Evolutionary conservation across 371 early-diverging fungal species (phyloP), one percentile per base, ranked within the genome.

Genomic region (Thermomucor indicae-seudaticae): DNA sequence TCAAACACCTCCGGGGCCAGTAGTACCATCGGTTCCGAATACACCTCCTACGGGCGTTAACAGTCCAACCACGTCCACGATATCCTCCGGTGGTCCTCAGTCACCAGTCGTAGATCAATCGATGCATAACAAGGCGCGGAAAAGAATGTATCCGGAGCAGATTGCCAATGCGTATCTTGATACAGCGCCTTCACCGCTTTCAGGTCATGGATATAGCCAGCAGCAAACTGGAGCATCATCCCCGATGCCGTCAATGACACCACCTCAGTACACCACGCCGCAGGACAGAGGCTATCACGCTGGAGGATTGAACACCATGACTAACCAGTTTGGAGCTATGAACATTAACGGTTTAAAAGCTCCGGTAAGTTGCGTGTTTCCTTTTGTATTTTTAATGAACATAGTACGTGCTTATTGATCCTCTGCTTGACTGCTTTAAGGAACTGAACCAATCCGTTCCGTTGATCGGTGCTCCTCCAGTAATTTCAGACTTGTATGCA

Each of bases 91-190:
- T n/a, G n/a, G n/a, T n/a, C 49, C 40, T 19, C 51, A 28, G 29
- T 53, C 25, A n/a, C 50, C 47, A 39, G 28, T 41, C 28, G 35
- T 51, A 28, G 65, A 74, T 6, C 61, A 64, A 34, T n/a, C n/a
- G n/a, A n/a, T n/a, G n/a, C 65, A 67, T 39, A 58, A 55, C 27
- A 17, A 29, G 4, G 19, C 34, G 12, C 65, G 60, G 23, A 81
- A 81, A 64, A 62, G 84, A 44, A 67, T 79, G 72, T 84, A 84
- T 61, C 84, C 84, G 17, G 66, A 75, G 19, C 73, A 77, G 53
- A 77, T 72, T 17, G 56, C 67, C n/a, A 62, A 66, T 14, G 75
- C 75, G 6, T 74, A 72, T 43, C 55, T 62, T 19, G 49, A 42
- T 2, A 48, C 62, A 20, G 57, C 41, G 55, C 35, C 23, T 24